Base-by-base conservation (phyloP, 192 early-diverging fungal species). In the Mortierella alpina region DNA sequence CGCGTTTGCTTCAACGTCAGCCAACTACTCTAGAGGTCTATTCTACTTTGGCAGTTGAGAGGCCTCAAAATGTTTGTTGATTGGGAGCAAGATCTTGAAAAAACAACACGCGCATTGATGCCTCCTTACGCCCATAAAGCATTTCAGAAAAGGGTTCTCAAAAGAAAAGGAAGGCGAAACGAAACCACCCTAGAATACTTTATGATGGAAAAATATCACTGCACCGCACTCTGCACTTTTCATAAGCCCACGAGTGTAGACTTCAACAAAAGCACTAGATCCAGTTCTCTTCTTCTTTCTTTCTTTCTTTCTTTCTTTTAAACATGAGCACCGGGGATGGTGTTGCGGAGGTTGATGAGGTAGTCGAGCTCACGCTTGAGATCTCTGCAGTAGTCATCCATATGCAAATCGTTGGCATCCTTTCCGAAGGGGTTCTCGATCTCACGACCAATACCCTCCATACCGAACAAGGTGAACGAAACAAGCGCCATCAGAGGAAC, bases 381-480 rank as follows among this genome's bases (percentile, higher is more conserved):
- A 55, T 87, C 81, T 6, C 73, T 67, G 51, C 86, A 87, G 63
- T 80, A 84, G 40, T 75, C 73, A 53, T 87, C 86, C 74, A 87
- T 70, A 20, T 82, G 82, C 45, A 87, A 59, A 69, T 87, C 82
- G 48, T 88, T 88, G 39, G 82, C 59, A 73, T 88, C 87, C 73
- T 85, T 85, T 47, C 93, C 86, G 65, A 83, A 87, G 54, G 86
- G 86, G 54, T 87, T 83, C 54, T 83, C 81, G 45, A 87, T 87
- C 66, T 87, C 86, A 45, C 56, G 61, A 6, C 82, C 86, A 22
- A 87, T 87, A 47, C 77, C 86, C 49, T 87, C 86, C 73, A 87
- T 84, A 76, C 86, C 86, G 46, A 87, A 87, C 42, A 87, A 67
- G 2, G 76, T 87, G 63, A 87, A 87, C 49, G 84, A 77, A 14